Evolutionary conservation across 2,329 filamentous ascomycete genomes (phyloP).

Genomic region (Peltaster fructicola): DNA sequence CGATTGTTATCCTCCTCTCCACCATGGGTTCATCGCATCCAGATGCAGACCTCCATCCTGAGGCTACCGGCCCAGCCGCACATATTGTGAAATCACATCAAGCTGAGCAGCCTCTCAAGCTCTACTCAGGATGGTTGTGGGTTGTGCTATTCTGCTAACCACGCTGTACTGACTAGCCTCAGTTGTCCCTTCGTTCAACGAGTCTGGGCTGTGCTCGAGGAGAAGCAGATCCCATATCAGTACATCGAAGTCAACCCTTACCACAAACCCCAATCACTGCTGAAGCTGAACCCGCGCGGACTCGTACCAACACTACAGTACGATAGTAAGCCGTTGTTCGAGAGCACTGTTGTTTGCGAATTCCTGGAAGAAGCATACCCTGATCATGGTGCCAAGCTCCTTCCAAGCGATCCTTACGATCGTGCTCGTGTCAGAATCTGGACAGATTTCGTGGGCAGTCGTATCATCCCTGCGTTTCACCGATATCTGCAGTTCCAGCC

Average conservation of each 20-base stretch:
- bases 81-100: constrained; percentile 17
- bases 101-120: constrained; percentile 15
- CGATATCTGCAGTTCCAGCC: constrained; percentile 36
- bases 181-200: constrained; percentile 48
- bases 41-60: constrained; percentile 27
- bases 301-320: constrained; percentile 53
- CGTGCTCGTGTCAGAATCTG: constrained; percentile 50
- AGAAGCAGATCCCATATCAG: constrained; percentile 57
- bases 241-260: constrained; percentile 56
- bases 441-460: constrained; percentile 52
- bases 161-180: neutral
- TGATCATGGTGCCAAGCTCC: constrained; percentile 31
- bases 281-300: constrained; percentile 56
- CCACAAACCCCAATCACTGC: constrained; percentile 48
- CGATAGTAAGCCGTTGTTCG: constrained; percentile 45
- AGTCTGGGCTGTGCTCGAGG: constrained; percentile 53
- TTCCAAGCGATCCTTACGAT: constrained; percentile 45
- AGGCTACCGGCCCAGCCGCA: constrained; percentile 28
- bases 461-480: constrained; percentile 54
- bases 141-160: constrained; percentile 1
- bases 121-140: constrained; percentile 20
- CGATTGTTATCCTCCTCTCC: too few relatives aligned
- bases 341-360: constrained; percentile 55
- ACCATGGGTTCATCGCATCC: constrained; percentile 16
- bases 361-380: constrained; percentile 57